Base-by-base conservation (phyloP, 257 asterid species). In the Nicotiana knightiana region DNA sequence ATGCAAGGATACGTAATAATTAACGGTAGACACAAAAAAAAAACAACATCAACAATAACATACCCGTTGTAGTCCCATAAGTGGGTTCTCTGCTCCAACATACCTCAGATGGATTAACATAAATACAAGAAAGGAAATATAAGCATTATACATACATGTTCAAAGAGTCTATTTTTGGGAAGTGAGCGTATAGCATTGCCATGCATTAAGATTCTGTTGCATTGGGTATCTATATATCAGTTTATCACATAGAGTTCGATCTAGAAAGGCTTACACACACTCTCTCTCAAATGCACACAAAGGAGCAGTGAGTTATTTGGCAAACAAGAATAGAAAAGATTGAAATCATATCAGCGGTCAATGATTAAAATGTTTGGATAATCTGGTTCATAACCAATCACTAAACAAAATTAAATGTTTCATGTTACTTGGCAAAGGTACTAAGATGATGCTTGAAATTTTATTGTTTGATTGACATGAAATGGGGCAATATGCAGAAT, bases 1-100 rank as follows among this genome's bases (percentile, higher is more conserved):
- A 9, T 1, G 32, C 26, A 17, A 58, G 0, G 28, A 59, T 59
- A n/a, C 65, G 30, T 59, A 59, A 26, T 8, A 59, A 59, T 59
- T 30, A 59, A n/a, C 30, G 0, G 30, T 0, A 28, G 1, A 32
- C 35, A 32, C 4, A 3, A 8, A 21, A 46, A 48, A 21, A 21
- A n/a, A n/a, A n/a, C n/a, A n/a, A n/a, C n/a, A n/a, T n/a, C n/a
- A n/a, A n/a, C n/a, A n/a, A n/a, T n/a, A n/a, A n/a, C n/a, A 21
- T 21, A 21, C 24, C 24, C 24, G 24, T 0, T 21, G 0, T 21
- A 21, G 24, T 21, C 24, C 24, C 24, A 21, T 21, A 21, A 21
- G 24, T 21, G 24, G 24, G 0, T 21, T 21, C 24, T 21, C 97
- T 32, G 90, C 98, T 77, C 99, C 99, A 11, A 94, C 99, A 46